These are phyloP conservation scores for Acanthamoeba triangularis DNA, from an alignment of 208 protist genomes.

Conservation along the genomic window DNA sequence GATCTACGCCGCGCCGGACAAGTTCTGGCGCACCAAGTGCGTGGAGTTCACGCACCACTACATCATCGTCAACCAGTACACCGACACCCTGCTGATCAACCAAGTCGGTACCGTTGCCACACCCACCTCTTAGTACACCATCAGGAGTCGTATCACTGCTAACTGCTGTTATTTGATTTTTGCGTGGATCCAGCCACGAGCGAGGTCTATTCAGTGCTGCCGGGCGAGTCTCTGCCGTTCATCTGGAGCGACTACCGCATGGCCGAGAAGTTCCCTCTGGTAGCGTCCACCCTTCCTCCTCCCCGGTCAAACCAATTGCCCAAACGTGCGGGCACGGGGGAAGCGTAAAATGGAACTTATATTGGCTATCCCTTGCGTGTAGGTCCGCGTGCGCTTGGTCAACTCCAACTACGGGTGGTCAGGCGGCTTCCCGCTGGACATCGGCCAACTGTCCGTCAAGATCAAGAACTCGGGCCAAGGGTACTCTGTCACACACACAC, in stretches of 20 bases:
- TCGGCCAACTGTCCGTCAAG: conserved; percentile 57
- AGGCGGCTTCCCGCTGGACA: conserved; percentile 57
- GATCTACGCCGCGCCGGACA: conserved; percentile 64
- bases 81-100: conserved; percentile 46
- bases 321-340: no score
- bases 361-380: not conserved
- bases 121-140: not conserved
- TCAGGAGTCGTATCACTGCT: not conserved
- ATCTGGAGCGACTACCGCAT: conserved; percentile 61
- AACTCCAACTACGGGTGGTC: conserved; percentile 48
- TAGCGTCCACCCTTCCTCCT: no score
- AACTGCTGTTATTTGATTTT: not conserved
- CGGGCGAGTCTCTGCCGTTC: conserved; percentile 66
- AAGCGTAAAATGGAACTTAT: no score
- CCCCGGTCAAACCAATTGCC: no score
- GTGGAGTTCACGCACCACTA: conserved; percentile 72
- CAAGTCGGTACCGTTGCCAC: conserved; percentile 30
- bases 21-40: conserved; percentile 76
- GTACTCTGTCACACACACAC: not conserved
- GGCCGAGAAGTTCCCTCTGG: conserved; percentile 38
- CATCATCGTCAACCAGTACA: conserved; percentile 69
- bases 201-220: conserved; percentile 54
- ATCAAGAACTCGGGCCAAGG: conserved; percentile 20
- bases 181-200: not conserved
- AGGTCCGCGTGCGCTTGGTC: conserved; percentile 7